A percentile compares a stretch with the other conserved stretches of the same genome.
These are phyloP conservation scores for Picea sitchensis DNA, from an alignment of 75 land plant genomes.

Conservation along the genomic window DNA sequence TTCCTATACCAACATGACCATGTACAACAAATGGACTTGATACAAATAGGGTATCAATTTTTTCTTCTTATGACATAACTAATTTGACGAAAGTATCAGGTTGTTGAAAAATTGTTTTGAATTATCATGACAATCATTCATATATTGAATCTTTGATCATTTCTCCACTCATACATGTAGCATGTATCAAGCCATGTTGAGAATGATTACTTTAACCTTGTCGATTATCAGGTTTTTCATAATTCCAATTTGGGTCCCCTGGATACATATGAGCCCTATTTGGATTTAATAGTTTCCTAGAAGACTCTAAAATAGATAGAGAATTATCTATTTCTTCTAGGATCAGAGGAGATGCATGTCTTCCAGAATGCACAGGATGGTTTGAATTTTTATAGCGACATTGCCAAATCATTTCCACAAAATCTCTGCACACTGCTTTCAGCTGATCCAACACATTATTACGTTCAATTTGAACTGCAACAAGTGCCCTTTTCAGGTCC, in stretches of 20 bases:
- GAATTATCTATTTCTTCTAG: background rate
- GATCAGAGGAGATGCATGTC: background rate
- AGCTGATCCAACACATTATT: conserved; percentile 22
- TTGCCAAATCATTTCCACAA: conserved; percentile 19
- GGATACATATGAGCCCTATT: background rate
- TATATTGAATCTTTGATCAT: too few relatives aligned
- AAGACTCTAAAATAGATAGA: conserved; percentile 14
- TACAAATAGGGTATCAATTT: too few relatives aligned
- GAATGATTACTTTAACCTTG: background rate
- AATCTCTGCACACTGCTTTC: conserved; percentile 19
- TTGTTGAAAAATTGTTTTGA: too few relatives aligned
- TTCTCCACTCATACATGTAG: background rate
- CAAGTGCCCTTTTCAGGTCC: conserved; percentile 29
- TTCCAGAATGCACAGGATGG: conserved; percentile 10
- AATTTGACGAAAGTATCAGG: too few relatives aligned
- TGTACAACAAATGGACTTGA: too few relatives aligned
- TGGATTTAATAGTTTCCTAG: conserved; percentile 13
- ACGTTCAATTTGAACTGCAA: conserved; percentile 20
- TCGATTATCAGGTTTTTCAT: background rate
- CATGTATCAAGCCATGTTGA: background rate
- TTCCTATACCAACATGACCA: too few relatives aligned
- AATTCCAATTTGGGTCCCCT: background rate
- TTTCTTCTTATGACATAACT: too few relatives aligned
- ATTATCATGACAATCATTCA: too few relatives aligned
- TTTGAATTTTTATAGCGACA: conserved; percentile 11